A percentile compares a stretch with the other conserved stretches of the same genome.
Evolutionary conservation across 257 asterid species (phyloP).

Genomic region (Thymus mandschuricus): DNA sequence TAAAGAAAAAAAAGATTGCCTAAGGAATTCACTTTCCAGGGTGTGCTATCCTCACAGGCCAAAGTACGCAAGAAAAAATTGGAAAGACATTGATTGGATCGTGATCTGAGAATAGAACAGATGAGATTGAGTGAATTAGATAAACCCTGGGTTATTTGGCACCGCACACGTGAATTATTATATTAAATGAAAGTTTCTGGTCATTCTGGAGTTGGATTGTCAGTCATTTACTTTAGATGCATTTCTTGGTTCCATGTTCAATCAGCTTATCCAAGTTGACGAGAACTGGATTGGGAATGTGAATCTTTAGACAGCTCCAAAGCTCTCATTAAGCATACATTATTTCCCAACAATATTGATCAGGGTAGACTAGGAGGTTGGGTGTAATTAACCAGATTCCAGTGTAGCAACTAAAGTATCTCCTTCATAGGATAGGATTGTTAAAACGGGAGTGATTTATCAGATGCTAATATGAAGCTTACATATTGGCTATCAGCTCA

Average conservation of each 20-base stretch:
- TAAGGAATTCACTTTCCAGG: not conserved
- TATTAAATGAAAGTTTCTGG: not conserved
- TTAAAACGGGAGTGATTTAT: not conserved
- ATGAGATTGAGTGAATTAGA: not conserved
- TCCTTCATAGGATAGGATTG: constrained; percentile 12
- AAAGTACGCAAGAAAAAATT: not conserved
- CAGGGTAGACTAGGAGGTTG: constrained; percentile 18
- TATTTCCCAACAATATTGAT: not conserved
- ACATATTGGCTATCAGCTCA: not conserved
- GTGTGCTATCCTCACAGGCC: constrained; percentile 1
- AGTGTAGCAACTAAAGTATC: constrained; percentile 2
- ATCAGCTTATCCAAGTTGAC: constrained; percentile 23
- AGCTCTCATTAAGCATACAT: constrained; percentile 1
- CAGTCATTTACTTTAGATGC: constrained; percentile 8
- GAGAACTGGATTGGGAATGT: not conserved
- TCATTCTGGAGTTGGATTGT: constrained; percentile 8
- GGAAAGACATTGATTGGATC: not conserved
- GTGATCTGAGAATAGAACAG: not conserved
- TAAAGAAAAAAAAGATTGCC: not conserved
- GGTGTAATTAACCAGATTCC: constrained; percentile 2
- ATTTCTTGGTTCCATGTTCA: constrained; percentile 21
- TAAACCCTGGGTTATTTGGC: not conserved
- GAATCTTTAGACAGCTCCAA: not conserved
- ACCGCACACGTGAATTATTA: not conserved
- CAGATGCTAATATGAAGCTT: not conserved